Evolutionary conservation across 345 rosid species (phyloP).

Genomic region (Brassica juncea): DNA sequence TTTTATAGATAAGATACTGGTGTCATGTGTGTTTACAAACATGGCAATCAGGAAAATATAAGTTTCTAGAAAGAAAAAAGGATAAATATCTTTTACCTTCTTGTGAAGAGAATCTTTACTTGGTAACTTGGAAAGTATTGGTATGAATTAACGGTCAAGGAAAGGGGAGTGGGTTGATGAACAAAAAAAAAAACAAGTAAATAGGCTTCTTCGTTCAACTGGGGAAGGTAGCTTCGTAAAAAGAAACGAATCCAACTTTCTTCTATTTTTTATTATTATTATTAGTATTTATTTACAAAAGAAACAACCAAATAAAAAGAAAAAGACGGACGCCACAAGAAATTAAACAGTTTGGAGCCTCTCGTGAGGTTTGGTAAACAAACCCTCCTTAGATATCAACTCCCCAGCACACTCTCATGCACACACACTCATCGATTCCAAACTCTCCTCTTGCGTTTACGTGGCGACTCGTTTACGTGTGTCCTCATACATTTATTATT

Average conservation of each 20-base stretch:
- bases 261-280: not conserved
- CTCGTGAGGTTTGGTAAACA: slow-evolving; percentile 31
- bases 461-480: slow-evolving; percentile 44
- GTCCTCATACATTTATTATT: slow-evolving; percentile 17
- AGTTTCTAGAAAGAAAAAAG: not conserved
- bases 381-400: slow-evolving; percentile 45
- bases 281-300: not conserved
- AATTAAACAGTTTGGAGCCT: slow-evolving; percentile 1
- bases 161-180: slow-evolving; percentile 15
- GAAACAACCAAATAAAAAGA: not conserved
- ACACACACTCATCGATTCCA: slow-evolving; percentile 18
- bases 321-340: slow-evolving; percentile 7
- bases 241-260: not conserved
- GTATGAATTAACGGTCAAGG: slow-evolving; percentile 14
- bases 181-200: not conserved
- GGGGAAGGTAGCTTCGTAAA: slow-evolving; percentile 39
- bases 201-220: slow-evolving; percentile 19
- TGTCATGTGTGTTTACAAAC: not conserved
- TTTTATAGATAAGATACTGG: not conserved
- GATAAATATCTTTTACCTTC: not conserved
- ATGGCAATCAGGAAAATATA: not conserved
- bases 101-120: not conserved
- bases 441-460: slow-evolving; percentile 28
- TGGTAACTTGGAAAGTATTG: not conserved
- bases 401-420: slow-evolving; percentile 28